Base-by-base conservation (phyloP, 1,284 basidiomycete genomes). In the Ustilago tritici region DNA sequence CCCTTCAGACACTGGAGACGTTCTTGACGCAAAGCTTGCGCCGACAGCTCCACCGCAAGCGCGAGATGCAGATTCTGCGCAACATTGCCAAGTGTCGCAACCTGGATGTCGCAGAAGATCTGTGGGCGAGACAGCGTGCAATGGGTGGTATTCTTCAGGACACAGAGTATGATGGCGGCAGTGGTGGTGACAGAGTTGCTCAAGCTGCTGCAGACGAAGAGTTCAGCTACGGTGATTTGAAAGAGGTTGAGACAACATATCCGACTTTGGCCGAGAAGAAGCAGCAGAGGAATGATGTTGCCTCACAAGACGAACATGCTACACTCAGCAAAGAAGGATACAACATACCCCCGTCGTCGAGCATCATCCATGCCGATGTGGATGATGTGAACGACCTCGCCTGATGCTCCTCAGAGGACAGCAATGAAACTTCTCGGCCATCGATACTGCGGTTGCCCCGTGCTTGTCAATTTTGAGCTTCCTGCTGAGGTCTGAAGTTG, bases 1-100 rank as follows among this genome's bases (percentile, higher is more conserved):
- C 80, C 7, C 47, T 85, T 9, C 57, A 61, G 23, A 74, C 70
- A 10, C 69, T 85, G 9, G 65, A 77, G 49, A 79, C 80, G 5
- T 84, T 80, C 56, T 61, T 85, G n/a, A 65, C 71, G 9, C 69
- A 74, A 35, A 69, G 69, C 15, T 63, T 85, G 2, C 69, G 82
- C 17, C 38, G 70, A 34, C 70, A 74, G 56, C 63, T 73, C 11
- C 81, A 83, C 41, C 61, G 60, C 9, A 56, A 68, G n/a, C 73
- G 70, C 28, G 65, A 74, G 52, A 75, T 70, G 23, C 67, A 75
- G 56, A 70, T 84, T 43, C 60, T 79, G 54, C 70, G 78, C 49
- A 67, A 64, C 34, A 60, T 82, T 15, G 72, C 78, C 40, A 63
- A 81, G 36, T 75, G 76, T 36, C 78, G 71, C 32, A 82, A 67